Evolutionary conservation across 2,329 filamentous ascomycete species (phyloP).

Genomic region (Scedosporium boydii): DNA sequence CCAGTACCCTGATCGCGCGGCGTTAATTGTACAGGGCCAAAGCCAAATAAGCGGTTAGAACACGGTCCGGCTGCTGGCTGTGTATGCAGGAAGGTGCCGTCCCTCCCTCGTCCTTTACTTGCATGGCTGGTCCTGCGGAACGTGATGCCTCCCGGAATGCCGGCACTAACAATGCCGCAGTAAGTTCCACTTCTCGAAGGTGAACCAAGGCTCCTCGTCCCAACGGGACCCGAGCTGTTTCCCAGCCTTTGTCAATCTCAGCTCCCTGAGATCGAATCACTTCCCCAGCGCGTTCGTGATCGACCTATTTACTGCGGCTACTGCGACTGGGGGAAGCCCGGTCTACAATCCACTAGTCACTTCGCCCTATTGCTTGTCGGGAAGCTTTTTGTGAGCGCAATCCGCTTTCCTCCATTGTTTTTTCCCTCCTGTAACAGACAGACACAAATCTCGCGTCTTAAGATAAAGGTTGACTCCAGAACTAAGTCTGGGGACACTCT

Average conservation of each 20-base stretch:
- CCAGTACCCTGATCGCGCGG: too few relatives aligned
- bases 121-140: not conserved
- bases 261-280: not conserved
- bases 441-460: too few relatives aligned
- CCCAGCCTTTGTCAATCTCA: not conserved
- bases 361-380: too few relatives aligned
- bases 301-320: not conserved
- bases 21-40: too few relatives aligned
- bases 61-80: not conserved
- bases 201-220: not conserved
- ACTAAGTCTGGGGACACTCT: too few relatives aligned
- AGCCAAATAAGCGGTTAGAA: not conserved
- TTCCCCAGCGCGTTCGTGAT: not conserved
- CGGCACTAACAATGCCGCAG: not conserved
- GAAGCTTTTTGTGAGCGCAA: too few relatives aligned
- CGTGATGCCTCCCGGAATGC: not conserved
- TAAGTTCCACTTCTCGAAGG: not conserved
- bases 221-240: too few relatives aligned
- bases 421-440: not conserved
- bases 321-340: too few relatives aligned
- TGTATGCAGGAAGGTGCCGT: not conserved
- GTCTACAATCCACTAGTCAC: too few relatives aligned
- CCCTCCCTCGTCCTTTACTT: not conserved
- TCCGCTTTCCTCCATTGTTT: not conserved
- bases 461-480: too few relatives aligned